A percentile compares a stretch with the other conserved stretches of the same genome.
These are phyloP conservation scores for Thymus quinquecostatus DNA, from an alignment of 257 asterid genomes.

Conservation along the genomic window DNA sequence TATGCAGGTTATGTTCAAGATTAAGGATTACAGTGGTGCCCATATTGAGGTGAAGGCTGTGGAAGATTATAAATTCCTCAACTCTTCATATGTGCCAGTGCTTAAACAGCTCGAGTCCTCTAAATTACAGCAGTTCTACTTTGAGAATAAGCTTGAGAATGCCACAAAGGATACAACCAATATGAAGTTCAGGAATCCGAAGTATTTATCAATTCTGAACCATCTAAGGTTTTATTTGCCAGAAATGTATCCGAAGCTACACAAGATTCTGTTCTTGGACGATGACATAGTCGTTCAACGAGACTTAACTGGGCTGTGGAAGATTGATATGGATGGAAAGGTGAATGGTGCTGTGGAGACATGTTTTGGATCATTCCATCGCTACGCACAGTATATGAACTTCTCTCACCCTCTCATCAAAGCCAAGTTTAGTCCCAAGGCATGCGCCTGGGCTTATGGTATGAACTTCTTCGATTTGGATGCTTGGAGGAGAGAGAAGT, in stretches of 20 bases:
- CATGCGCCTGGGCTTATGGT: slow-evolving; percentile 91
- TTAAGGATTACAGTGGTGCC: slow-evolving; percentile 71
- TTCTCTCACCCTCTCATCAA: slow-evolving; percentile 74
- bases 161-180: slow-evolving; percentile 81
- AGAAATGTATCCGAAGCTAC: slow-evolving; percentile 76
- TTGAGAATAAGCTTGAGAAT: slow-evolving; percentile 72
- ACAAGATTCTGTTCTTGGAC: slow-evolving; percentile 76
- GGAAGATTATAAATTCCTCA: slow-evolving; percentile 73
- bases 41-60: slow-evolving; percentile 80
- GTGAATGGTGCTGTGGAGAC: slow-evolving; percentile 89
- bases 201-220: slow-evolving; percentile 71
- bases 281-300: slow-evolving; percentile 80
- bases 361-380: slow-evolving; percentile 79
- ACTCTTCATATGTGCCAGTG: slow-evolving; percentile 77
- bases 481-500: slow-evolving; percentile 82
- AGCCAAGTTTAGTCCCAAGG: slow-evolving; percentile 76
- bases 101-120: slow-evolving; percentile 74
- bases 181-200: slow-evolving; percentile 83
- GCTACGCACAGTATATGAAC: slow-evolving; percentile 79
- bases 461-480: slow-evolving; percentile 85
- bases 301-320: slow-evolving; percentile 79
- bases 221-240: slow-evolving; percentile 83
- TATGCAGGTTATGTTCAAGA: slow-evolving; percentile 77
- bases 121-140: slow-evolving; percentile 69
- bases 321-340: slow-evolving; percentile 75